phyloP scores from a whole-genome alignment of 2,329 filamentous ascomycete species.

The Alternaria solani region DNA sequence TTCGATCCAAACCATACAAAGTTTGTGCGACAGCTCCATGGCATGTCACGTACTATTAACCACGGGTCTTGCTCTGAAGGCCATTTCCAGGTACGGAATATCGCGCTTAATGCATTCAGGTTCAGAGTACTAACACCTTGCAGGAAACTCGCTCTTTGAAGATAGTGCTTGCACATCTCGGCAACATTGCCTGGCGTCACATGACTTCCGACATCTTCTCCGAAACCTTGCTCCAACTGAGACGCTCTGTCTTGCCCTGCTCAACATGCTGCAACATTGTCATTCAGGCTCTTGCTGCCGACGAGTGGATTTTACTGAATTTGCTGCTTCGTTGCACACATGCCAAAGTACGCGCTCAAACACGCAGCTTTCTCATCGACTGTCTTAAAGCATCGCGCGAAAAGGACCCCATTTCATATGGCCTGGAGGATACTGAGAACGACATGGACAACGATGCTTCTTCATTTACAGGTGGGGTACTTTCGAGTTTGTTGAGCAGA shows the following conservation, averaged over 20 bases:
- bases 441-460: constrained; percentile 37
- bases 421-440: constrained; percentile 34
- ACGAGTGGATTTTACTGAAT: constrained; percentile 67
- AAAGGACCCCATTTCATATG: constrained; percentile 41
- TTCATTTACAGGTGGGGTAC: constrained; percentile 22
- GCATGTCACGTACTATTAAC: constrained; percentile 62
- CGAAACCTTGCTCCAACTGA: constrained; percentile 62
- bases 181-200: constrained; percentile 76
- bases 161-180: constrained; percentile 70
- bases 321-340: constrained; percentile 58
- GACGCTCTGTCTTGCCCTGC: constrained; percentile 61
- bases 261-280: constrained; percentile 65
- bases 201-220: constrained; percentile 73
- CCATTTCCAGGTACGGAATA: constrained; percentile 37
- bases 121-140: background rate
- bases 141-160: constrained; percentile 62
- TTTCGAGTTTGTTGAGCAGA: constrained; percentile 28
- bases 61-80: constrained; percentile 59
- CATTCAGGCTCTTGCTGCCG: constrained; percentile 67
- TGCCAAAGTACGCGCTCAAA: constrained; percentile 39
- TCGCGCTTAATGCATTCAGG: background rate
- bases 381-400: constrained; percentile 43
- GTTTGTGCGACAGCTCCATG: constrained; percentile 71
- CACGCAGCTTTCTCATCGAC: constrained; percentile 41
- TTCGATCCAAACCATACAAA: constrained; percentile 75